These are phyloP conservation scores for Talaromyces ruber DNA, from an alignment of 495 filamentous ascomycete genomes.

Conservation along the genomic window DNA sequence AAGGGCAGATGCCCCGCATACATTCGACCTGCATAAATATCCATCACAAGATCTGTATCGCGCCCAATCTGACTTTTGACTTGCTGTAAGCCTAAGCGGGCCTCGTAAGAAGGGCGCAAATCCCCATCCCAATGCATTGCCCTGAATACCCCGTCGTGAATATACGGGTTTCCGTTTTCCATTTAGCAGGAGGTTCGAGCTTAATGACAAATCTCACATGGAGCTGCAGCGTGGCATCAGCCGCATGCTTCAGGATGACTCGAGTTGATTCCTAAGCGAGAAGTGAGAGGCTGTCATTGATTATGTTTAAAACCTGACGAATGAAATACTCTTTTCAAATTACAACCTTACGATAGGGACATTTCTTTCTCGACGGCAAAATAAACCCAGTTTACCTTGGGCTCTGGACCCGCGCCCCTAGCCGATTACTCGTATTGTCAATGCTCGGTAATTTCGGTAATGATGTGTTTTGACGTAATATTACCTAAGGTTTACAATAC, in stretches of 20 bases:
- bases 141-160: neutral
- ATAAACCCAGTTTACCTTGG: neutral
- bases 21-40: neutral
- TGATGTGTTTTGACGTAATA: neutral
- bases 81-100: neutral
- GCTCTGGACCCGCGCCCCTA: neutral
- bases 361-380: neutral
- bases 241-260: neutral
- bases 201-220: neutral
- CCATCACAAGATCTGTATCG: neutral
- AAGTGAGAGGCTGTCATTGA: neutral
- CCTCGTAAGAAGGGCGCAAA: neutral
- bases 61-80: neutral
- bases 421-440: neutral
- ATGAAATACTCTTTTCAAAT: neutral
- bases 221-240: neutral
- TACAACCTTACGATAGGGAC: neutral
- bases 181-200: neutral
- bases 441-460: neutral
- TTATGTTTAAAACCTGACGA: slow-evolving; percentile 1
- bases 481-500: neutral
- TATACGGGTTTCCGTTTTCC: neutral
- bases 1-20: neutral
- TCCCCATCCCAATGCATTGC: neutral
- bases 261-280: neutral